Evolutionary conservation across 1,284 basidiomycete genomes (phyloP), one percentile per base, ranked within the genome.

Genomic region (Austroboletus rostrupii): DNA sequence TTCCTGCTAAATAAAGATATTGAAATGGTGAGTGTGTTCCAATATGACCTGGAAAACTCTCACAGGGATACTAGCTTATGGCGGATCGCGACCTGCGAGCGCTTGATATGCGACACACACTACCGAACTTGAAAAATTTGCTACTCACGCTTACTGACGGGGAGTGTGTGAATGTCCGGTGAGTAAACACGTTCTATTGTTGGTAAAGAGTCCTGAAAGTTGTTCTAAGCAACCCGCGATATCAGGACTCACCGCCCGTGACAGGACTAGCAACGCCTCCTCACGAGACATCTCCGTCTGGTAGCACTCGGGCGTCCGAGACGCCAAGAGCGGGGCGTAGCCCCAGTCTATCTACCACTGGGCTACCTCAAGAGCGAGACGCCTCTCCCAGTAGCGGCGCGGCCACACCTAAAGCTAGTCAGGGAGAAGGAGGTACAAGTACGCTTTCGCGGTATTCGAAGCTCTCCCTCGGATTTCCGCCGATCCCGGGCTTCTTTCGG

Each of bases 1-100:
- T 99, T 97, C 66, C 71, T 99, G 43, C 75, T 99, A 35, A 99
- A 99, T 75, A 99, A 99, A 72, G 79, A 99, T 67, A 93, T 99
- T 56, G 96, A 99, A 72, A 77, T 93, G 78, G 92, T 94, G 59
- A 59, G 81, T 60, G 32, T 38, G 47, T 33, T 48, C 41, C 45
- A 23, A 52, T 42, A 12, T 50, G 48, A 48, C 45, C 47, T 44
- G 49, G 47, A 13, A 13, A 23, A 26, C 16, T 44, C 44, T 57
- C 26, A 58, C 42, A 26, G 43, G 54, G 52, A 37, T 55, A 49
- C 52, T 31, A 97, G 92, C 80, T 97, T 49, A 96, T 96, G 94
- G 78, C 82, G 54, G 90, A 94, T 60, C 81, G 87, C 17, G 84
- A 92, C 63, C 77, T 98, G 49, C 85, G 87, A 40, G 86, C 92